These are phyloP conservation scores for Yamadazyma takamatsuzukensis DNA, from an alignment of 805 yeast species.

Conservation along the genomic window DNA sequence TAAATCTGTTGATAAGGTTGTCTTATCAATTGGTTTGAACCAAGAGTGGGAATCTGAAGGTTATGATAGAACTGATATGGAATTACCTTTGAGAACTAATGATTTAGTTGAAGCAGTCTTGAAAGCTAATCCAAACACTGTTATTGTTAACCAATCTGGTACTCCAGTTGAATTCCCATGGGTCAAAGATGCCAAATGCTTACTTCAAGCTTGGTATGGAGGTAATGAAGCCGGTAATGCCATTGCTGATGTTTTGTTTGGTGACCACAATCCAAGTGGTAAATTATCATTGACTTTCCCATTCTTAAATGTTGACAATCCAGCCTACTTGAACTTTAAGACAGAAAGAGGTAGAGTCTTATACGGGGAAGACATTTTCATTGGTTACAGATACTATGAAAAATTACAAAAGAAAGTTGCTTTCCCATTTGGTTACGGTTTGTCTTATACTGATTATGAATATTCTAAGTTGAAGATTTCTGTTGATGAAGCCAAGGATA, in stretches of 20 bases:
- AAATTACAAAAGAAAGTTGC: conserved; percentile 44
- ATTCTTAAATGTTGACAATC: conserved; percentile 22
- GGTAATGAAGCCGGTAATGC: conserved; percentile 58
- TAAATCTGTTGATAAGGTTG: conserved; percentile 27
- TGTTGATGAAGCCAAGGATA: conserved; percentile 20
- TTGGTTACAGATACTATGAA: conserved; percentile 63
- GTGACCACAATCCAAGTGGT: conserved; percentile 56
- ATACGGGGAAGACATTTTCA: conserved; percentile 60
- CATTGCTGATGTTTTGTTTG: conserved; percentile 57
- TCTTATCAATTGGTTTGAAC: conserved; percentile 26
- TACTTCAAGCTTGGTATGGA: conserved; percentile 34
- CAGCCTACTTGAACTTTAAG: conserved; percentile 27
- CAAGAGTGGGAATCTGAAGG: conserved; percentile 34
- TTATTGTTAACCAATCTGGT: conserved; percentile 32
- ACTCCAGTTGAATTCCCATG: conserved; percentile 33
- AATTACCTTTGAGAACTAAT: conserved; percentile 20
- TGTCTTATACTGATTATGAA: conserved; percentile 53
- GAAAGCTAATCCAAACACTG: conserved; percentile 27
- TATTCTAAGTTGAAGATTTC: conserved; percentile 33
- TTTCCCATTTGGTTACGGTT: conserved; percentile 63
- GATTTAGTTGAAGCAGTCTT: conserved; percentile 22
- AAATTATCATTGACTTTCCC: conserved; percentile 33
- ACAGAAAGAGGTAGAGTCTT: conserved; percentile 29
- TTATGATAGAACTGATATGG: conserved; percentile 28
- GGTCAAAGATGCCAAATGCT: conserved; percentile 19